phyloP scores from a whole-genome alignment of 208 protist genomes.

The Trypanosoma melophagium region DNA sequence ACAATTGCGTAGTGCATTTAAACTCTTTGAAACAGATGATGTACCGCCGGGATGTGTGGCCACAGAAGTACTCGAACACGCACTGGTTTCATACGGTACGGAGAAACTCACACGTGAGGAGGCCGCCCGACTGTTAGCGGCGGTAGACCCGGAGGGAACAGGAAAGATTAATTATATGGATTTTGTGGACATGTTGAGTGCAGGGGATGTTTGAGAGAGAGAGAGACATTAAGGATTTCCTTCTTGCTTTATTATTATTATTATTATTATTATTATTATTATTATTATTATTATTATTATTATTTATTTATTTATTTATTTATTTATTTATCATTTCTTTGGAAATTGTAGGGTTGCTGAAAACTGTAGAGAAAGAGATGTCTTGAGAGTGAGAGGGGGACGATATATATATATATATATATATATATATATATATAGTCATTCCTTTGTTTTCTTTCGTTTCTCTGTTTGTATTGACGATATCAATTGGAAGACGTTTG shows the following conservation, averaged over 20 bases:
- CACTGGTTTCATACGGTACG: slow-evolving; percentile 85
- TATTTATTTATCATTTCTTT: no score
- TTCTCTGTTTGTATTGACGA: no score
- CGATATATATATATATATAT: no score
- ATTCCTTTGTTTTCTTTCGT: no score
- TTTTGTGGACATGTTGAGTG: slow-evolving; percentile 83
- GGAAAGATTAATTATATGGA: slow-evolving; percentile 90
- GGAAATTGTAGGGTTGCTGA: no score
- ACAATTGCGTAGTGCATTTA: slow-evolving; percentile 87
- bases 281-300: no score
- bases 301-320: no score
- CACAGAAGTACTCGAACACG: slow-evolving; percentile 83
- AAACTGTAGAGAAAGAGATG: no score
- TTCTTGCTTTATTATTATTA: slow-evolving; percentile 8
- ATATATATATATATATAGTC: no score
- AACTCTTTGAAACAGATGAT: slow-evolving; percentile 90
- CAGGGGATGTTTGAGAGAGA: slow-evolving; percentile 5
- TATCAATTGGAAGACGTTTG: no score
- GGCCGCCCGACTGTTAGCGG: slow-evolving; percentile 67
- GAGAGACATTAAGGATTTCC: background rate
- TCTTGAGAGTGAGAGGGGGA: no score
- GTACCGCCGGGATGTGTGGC: slow-evolving; percentile 77
- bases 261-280: no score
- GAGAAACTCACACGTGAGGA: slow-evolving; percentile 85
- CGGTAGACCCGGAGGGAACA: slow-evolving; percentile 78